These are phyloP conservation scores for Auriculariales sp. DNA, from an alignment of 768 basidiomycete species.

Conservation along the genomic window DNA sequence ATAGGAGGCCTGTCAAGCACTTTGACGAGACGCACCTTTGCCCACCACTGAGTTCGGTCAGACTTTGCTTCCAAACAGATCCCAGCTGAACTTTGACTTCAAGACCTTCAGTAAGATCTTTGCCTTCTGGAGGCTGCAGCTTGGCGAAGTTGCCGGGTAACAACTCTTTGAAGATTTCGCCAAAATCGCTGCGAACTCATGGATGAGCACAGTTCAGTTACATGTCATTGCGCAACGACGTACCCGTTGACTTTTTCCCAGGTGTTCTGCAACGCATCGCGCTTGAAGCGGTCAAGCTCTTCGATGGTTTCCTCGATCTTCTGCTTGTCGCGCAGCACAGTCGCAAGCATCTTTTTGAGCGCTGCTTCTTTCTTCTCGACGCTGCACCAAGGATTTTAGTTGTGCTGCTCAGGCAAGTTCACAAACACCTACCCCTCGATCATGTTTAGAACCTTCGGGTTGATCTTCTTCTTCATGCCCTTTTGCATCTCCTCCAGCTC, in stretches of 20 bases:
- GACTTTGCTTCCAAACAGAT: conserved; percentile 91
- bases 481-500: conserved; percentile 70
- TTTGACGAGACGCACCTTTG: conserved; percentile 52
- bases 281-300: conserved; percentile 87
- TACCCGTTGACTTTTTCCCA: conserved; percentile 94
- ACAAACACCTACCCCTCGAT: conserved; percentile 61
- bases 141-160: conserved; percentile 95
- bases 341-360: conserved; percentile 77
- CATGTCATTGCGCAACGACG: conserved; percentile 14
- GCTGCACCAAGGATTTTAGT: conserved; percentile 23
- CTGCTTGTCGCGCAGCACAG: conserved; percentile 80
- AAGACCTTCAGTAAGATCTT: conserved; percentile 86
- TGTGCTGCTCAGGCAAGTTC: background rate
- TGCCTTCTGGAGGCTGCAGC: conserved; percentile 82
- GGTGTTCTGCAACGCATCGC: conserved; percentile 83
- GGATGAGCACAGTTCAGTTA: background rate
- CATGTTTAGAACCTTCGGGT: conserved; percentile 91
- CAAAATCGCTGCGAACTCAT: conserved; percentile 64
- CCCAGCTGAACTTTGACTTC: conserved; percentile 96
- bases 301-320: conserved; percentile 92
- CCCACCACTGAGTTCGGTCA: conserved; percentile 94
- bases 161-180: conserved; percentile 88
- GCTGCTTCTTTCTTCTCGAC: conserved; percentile 85
- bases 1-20: conserved; percentile 1
- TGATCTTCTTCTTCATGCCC: conserved; percentile 89